Conservation (phyloP, 2,329 filamentous ascomycete genomes). For the Penicillium sp. region DNA sequence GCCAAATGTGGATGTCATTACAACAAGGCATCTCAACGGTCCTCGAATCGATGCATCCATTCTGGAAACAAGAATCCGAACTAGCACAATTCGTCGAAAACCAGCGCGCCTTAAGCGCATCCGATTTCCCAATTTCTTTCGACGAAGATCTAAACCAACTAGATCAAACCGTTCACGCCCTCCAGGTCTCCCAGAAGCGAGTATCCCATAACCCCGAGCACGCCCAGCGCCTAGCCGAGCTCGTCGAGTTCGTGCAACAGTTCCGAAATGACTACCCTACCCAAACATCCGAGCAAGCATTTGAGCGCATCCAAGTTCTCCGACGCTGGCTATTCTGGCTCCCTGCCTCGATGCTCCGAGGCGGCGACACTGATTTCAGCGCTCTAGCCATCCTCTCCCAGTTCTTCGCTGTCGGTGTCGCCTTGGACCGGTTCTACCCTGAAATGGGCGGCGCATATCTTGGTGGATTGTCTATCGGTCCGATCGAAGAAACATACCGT, state of each 20-base stretch:
- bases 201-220: slow-evolving; percentile 70
- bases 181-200: slow-evolving; percentile 58
- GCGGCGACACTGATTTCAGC: slow-evolving; percentile 71
- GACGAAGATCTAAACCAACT: slow-evolving; percentile 71
- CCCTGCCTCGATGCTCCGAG: slow-evolving; percentile 78
- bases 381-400: slow-evolving; percentile 84
- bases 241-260: slow-evolving; percentile 71
- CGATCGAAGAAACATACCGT: slow-evolving; percentile 82
- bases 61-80: slow-evolving; percentile 81
- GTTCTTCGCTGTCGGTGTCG: slow-evolving; percentile 84
- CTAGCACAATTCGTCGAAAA: slow-evolving; percentile 43
- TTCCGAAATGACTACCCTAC: slow-evolving; percentile 69
- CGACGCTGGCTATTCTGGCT: slow-evolving; percentile 96
- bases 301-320: slow-evolving; percentile 83
- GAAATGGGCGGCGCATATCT: slow-evolving; percentile 89
- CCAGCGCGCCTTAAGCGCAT: slow-evolving; percentile 39
- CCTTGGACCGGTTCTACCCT: slow-evolving; percentile 87
- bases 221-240: slow-evolving; percentile 65
- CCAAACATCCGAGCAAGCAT: slow-evolving; percentile 77
- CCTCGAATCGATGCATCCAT: slow-evolving; percentile 85
- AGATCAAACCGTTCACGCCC: slow-evolving; percentile 65
- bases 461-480: slow-evolving; percentile 73
- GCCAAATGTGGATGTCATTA: slow-evolving; percentile 88
- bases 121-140: slow-evolving; percentile 34
- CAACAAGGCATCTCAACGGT: slow-evolving; percentile 91